Base-by-base conservation (phyloP, 805 yeast species). In the Maudiozyma bulderi region DNA sequence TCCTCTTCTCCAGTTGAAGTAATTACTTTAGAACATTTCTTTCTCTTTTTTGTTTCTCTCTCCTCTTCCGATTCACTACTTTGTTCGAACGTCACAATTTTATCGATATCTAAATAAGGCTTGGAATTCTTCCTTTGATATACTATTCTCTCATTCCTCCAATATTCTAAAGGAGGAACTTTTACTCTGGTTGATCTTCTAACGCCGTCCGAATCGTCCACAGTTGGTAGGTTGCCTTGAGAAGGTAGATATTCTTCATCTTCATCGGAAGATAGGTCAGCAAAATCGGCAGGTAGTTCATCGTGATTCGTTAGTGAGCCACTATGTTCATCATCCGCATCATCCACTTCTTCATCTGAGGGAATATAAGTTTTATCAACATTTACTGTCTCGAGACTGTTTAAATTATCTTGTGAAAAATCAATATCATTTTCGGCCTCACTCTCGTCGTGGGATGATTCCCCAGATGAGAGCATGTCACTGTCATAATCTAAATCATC, bases 111-210 rank as follows among this genome's bases (percentile, higher is more conserved):
- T 46, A 80, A 80, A 7, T 82, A 74, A 7, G 77, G 71, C 15
- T 65, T 65, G n/a, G 55, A 55, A 5, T 61, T 52, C 14, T 54
- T 59, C 45, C 70, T 67, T 40, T 73, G 70, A 58, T 84, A 88
- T 3, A 85, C 76, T 32, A 84, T 76, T 51, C 80, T 72, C 65
- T 88, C 96, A 58, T 85, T 86, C 61, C 85, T 77, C 96, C 96
- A 88, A 61, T 75, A 85, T 2, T 87, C 90, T 53, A 88, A 68
- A 0, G 95, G 91, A 3, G 82, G 77, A 6, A 84, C 74, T 52
- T 77, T 76, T 0, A 78, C 76, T 57, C 96, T 73, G 33, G 74
- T 71, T 0, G 95, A 84, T 54, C 86, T 69, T 53, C 95, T 71
- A 2, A 77, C 58, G 0, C 80, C 77, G 10, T 47, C 39, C 39